Evolutionary conservation across 768 basidiomycete genomes (phyloP), one percentile per base, ranked within the genome.

Genomic region (Hydnomerulius pinastri): DNA sequence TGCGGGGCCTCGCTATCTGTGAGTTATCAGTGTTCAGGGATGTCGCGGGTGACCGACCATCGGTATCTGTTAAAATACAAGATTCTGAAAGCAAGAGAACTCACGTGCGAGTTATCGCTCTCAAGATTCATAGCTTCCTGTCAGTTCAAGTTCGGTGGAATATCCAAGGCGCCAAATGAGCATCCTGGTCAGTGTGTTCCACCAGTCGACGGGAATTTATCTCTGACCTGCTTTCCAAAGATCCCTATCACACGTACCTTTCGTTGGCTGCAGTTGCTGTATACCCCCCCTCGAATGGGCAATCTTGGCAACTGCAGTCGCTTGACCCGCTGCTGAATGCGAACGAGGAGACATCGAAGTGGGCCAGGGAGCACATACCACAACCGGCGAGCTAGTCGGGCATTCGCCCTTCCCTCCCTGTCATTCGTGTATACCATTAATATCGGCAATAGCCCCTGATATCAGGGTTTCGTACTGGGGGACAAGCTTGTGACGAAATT

Each of bases 221-320:
- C 7, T 21, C 48, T 67, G 45, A 61, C 55, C 12, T 36, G 12
- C n/a, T 24, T 36, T 52, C 53, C 27, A 20, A 61, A 88, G 96
- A 99, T 72, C 93, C 96, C 0, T 96, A 92, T 62, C 96, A 99
- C 60, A 97, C 95, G 0, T 98, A 98, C 66, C 75, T 98, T 25
- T 83, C 91, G 2, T 71, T 97, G 29, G 94, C 96, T 0, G 86
- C 90, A 0, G 60, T 95, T 17, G 76, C 91, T 2, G 77, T 95
- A 61, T 82, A 79, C 66, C 73, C 81, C 27, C 78, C 79, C n/a
- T 57, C 29, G 62, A 30, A 54, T 40, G 69, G 62, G 40, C 27
- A 56, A 39, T 71, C 80, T 21, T 88, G 87, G 85, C 70, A 63
- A 25, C 75, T 95, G 10, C 73, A 76, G 23, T 65, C 71, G 1